These are phyloP conservation scores for Ogataea naganishii DNA, from an alignment of 805 yeast species.

Conservation along the genomic window DNA sequence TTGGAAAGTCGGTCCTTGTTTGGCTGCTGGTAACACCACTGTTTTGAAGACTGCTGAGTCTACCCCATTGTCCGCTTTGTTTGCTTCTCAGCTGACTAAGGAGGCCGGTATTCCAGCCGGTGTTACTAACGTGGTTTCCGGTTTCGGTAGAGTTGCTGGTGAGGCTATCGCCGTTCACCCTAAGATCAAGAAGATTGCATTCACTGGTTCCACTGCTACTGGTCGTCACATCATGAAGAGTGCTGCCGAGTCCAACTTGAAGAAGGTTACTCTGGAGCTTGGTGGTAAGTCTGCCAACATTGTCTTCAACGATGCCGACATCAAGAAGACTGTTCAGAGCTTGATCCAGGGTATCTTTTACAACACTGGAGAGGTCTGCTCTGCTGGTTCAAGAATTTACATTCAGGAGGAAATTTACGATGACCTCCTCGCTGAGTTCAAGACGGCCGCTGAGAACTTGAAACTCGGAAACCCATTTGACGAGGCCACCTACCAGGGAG, in stretches of 20 bases:
- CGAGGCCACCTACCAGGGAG: constrained; percentile 61
- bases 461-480: constrained; percentile 79
- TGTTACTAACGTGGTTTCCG: constrained; percentile 80
- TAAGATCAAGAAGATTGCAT: constrained; percentile 81
- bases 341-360: constrained; percentile 71
- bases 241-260: constrained; percentile 61
- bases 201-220: constrained; percentile 90
- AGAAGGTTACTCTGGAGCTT: constrained; percentile 75
- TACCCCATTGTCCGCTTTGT: constrained; percentile 84
- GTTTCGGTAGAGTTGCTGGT: constrained; percentile 82
- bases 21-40: constrained; percentile 84
- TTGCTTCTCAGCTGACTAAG: constrained; percentile 55
- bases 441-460: constrained; percentile 34
- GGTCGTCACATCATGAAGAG: constrained; percentile 66
- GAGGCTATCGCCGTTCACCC: constrained; percentile 70
- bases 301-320: constrained; percentile 68
- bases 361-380: constrained; percentile 91
- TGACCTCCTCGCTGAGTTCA: constrained; percentile 50
- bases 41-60: constrained; percentile 89
- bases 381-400: constrained; percentile 86
- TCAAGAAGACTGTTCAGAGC: constrained; percentile 55
- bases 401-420: constrained; percentile 70
- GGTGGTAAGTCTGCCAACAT: constrained; percentile 91
- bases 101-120: constrained; percentile 91
- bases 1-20: constrained; percentile 92